A percentile compares a stretch with the other conserved stretches of the same genome.
Evolutionary conservation across 1,139 yeast species (phyloP).

Genomic region (Suhomyces choctaworum): DNA sequence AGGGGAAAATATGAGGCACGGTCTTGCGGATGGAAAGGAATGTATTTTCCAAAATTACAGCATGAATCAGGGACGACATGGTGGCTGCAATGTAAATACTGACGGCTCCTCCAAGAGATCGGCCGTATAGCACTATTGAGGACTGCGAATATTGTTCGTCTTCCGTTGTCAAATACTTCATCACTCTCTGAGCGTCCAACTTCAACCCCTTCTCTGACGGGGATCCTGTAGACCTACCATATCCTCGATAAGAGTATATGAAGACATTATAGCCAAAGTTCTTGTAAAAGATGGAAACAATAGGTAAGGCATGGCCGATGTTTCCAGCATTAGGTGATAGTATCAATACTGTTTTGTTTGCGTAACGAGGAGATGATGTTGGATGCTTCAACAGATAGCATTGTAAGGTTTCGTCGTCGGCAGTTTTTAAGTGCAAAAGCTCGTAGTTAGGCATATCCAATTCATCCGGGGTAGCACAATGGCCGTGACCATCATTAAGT

Average conservation of each 20-base stretch:
- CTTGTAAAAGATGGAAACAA: constrained; percentile 68
- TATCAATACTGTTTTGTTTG: constrained; percentile 70
- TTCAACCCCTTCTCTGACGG: constrained; percentile 82
- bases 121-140: constrained; percentile 72
- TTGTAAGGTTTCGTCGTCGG: constrained; percentile 58
- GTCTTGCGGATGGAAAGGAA: constrained; percentile 77
- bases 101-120: constrained; percentile 95
- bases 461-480: constrained; percentile 77
- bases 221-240: constrained; percentile 79
- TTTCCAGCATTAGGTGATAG: constrained; percentile 96
- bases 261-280: constrained; percentile 75
- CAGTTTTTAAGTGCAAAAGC: constrained; percentile 58
- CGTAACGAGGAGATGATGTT: constrained; percentile 37
- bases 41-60: constrained; percentile 80
- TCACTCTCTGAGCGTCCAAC: constrained; percentile 73
- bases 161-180: constrained; percentile 57
- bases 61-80: constrained; percentile 52
- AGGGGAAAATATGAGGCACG: constrained; percentile 80
- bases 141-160: constrained; percentile 53
- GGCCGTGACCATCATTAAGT: constrained; percentile 72
- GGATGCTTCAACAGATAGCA: constrained; percentile 53
- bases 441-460: constrained; percentile 68
- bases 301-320: constrained; percentile 88
- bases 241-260: constrained; percentile 87
- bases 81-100: constrained; percentile 77